phyloP scores from a whole-genome alignment of 805 yeast species.

The Kodamaea hsintzibuensis region DNA sequence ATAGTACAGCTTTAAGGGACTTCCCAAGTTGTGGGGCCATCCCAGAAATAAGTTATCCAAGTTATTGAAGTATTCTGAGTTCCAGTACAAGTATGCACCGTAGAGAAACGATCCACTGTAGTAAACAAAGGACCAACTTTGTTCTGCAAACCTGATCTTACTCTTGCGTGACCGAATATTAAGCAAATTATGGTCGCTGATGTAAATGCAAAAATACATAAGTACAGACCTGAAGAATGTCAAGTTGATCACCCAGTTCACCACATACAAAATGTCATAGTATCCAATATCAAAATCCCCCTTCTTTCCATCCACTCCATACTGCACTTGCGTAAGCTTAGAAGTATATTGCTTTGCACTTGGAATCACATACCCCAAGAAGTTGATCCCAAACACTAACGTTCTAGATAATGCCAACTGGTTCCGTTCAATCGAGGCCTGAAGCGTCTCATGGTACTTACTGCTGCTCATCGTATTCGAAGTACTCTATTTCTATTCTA shows the following conservation, averaged over 20 bases:
- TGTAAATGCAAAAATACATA: constrained; percentile 58
- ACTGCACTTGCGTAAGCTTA: constrained; percentile 39
- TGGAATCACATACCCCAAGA: constrained; percentile 25
- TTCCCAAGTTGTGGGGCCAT: constrained; percentile 78
- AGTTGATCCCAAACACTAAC: constrained; percentile 27
- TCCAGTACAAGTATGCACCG: constrained; percentile 59
- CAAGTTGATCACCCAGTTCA: constrained; percentile 55
- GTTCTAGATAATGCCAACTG: constrained; percentile 35
- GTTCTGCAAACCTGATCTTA: constrained; percentile 76
- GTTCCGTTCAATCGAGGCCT: constrained; percentile 35
- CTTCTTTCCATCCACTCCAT: constrained; percentile 15
- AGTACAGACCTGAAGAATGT: constrained; percentile 59
- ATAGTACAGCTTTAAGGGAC: constrained; percentile 70
- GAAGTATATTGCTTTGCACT: constrained; percentile 27
- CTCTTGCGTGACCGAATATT: constrained; percentile 53
- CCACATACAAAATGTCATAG: constrained; percentile 55
- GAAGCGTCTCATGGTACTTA: constrained; percentile 21
- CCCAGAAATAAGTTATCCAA: constrained; percentile 57
- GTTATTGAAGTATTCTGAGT: constrained; percentile 60
- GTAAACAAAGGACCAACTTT: constrained; percentile 73
- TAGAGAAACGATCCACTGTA: constrained; percentile 53
- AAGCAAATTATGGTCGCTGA: constrained; percentile 47
- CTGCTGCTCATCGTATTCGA: neutral
- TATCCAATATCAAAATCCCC: constrained; percentile 52
- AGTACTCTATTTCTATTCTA: neutral